Percentiles rank a stretch among this genome's conserved stretches.
Conservation (phyloP, 2,329 filamentous ascomycete genomes). For the Coleophoma crateriformis region DNA sequence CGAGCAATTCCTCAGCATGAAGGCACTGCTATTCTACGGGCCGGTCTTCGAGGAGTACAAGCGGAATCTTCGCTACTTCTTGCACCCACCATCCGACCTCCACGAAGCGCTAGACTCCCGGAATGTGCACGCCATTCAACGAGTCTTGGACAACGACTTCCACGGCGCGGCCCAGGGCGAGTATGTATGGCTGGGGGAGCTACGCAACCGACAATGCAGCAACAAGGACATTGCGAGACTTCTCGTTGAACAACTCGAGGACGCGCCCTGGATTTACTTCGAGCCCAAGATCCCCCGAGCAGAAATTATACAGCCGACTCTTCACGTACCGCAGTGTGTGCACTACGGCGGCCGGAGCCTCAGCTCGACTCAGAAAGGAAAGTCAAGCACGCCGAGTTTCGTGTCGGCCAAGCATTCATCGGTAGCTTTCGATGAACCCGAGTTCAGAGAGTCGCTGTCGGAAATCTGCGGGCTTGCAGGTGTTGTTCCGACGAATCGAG, state of each 20-base stretch:
- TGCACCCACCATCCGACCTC: not conserved
- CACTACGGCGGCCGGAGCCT: conserved; percentile 1
- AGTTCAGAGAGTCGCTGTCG: not conserved
- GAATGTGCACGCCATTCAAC: not conserved
- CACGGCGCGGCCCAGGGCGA: not conserved
- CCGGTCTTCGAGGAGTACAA: not conserved
- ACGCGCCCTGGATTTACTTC: conserved; percentile 5
- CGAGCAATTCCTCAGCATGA: too few relatives aligned
- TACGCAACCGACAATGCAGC: conserved; percentile 2
- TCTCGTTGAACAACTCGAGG: conserved; percentile 2
- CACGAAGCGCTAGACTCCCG: not conserved
- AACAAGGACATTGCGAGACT: conserved; percentile 8
- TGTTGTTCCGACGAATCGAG: not conserved
- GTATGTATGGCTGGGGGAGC: conserved; percentile 8
- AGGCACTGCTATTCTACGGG: too few relatives aligned
- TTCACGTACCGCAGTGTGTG: conserved; percentile 3
- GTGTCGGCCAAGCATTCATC: not conserved
- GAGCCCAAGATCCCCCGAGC: not conserved
- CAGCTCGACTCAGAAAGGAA: not conserved
- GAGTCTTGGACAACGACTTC: not conserved
- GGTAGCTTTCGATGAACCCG: not conserved
- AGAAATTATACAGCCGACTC: not conserved
- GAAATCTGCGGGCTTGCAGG: conserved; percentile 2
- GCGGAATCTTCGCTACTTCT: not conserved
- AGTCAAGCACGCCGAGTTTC: not conserved